phyloP scores from a whole-genome alignment of 805 yeast species.

The Cyberlindnera suaveolens region DNA sequence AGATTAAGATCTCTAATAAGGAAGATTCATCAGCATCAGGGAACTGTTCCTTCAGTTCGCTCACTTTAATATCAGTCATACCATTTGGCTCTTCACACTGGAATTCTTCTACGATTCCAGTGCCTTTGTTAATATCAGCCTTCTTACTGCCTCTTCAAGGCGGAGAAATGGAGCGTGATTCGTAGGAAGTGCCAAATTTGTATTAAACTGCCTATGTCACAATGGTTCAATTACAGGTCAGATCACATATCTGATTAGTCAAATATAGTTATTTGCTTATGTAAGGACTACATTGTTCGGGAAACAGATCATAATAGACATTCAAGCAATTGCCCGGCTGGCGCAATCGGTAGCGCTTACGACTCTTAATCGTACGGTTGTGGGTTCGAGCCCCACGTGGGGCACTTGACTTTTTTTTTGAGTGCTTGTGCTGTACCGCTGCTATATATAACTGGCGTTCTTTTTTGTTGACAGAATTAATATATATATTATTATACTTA shows the following conservation, averaged over 20 bases:
- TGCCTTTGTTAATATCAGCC: too few species aligned
- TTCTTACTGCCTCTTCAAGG: too few species aligned
- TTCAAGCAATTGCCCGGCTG: slow-evolving; percentile 23
- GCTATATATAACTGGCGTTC: background rate
- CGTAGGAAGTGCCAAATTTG: too few species aligned
- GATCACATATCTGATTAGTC: too few species aligned
- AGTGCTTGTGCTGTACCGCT: background rate
- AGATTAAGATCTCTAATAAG: slow-evolving; percentile 43
- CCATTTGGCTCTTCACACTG: background rate
- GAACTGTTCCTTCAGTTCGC: slow-evolving; percentile 29
- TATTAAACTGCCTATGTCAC: too few species aligned
- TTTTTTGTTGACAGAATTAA: background rate
- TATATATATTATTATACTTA: background rate
- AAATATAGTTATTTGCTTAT: too few species aligned
- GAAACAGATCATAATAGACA: background rate
- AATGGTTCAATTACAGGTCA: too few species aligned
- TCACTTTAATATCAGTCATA: slow-evolving; percentile 35
- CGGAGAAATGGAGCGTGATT: too few species aligned
- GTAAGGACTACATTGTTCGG: too few species aligned
- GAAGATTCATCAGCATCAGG: slow-evolving; percentile 38
- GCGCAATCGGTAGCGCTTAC: slow-evolving; percentile 31
- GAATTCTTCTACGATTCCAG: too few species aligned
- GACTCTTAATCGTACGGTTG: slow-evolving; percentile 31
- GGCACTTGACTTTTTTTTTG: slow-evolving; percentile 14
- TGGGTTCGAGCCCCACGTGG: slow-evolving; percentile 32